Base-by-base conservation (phyloP, 176 grass and related monocot species). In the Carex kokanica region DNA sequence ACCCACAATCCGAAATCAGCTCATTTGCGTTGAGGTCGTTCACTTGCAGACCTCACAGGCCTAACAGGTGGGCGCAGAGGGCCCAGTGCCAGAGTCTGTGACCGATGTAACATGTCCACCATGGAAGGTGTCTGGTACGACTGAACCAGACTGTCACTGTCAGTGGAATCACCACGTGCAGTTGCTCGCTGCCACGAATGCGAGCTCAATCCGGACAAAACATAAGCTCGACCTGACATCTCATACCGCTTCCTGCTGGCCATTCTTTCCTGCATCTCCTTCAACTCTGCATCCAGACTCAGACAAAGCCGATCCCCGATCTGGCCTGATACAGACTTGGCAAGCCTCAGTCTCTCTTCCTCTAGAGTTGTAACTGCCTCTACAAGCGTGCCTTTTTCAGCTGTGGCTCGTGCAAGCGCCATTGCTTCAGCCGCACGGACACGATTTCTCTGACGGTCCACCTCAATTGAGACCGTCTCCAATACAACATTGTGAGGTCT, bases 251-350 rank as follows among this genome's bases (percentile, higher is more conserved):
- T 91, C 38, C 88, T 89, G 43, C 72, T 93, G 6, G 85, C 86
- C 96, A 98, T 95, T 89, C 92, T 95, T 69, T 95, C 93, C 84
- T 98, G 93, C 91, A 98, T 95, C 84, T 95, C 89, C 86, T 85
- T 90, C 29, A 98, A 60, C 60, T 98, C 96, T 16, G 93, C 91
- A 13, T 95, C 92, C 64, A 98, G 86, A 82, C 89, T 78, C 64
- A 90, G 59, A 57, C 88, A 95, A 4, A 98, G 86, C 83, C 52
- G 82, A 53, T 95, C 96, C 41, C 96, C 89, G 0, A 84, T 92
- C 65, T 64, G 81, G n/a, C 86, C 87, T 25, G 93, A 89, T 8
- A 89, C 77, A 2, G 93, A 93, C 8, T 85, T 82, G 1, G 82
- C 85, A 65, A 95, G 21, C 40, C 68, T 86, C 64, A 61, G 86